phyloP scores from a whole-genome alignment of 2,329 filamentous ascomycete genomes.

The Stagonosporopsis rhizophila region DNA sequence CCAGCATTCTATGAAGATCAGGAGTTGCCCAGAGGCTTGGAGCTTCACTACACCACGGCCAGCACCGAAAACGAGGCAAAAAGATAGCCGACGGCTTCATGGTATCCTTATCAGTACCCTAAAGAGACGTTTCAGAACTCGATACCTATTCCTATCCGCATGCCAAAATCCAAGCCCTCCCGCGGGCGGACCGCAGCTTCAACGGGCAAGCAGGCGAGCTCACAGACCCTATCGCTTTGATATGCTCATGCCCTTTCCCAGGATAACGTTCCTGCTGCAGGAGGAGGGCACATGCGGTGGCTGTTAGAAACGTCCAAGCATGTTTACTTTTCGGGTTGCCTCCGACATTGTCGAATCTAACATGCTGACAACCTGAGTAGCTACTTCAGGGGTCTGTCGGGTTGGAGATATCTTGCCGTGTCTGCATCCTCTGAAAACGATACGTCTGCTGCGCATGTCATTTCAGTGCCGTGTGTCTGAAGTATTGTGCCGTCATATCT shows the following conservation, averaged over 20 bases:
- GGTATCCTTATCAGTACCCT: conserved; percentile 13
- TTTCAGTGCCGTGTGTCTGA: background rate
- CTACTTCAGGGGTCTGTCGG: conserved; percentile 5
- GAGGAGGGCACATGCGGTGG: conserved; percentile 9
- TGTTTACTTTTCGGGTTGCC: conserved; percentile 6
- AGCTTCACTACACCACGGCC: background rate
- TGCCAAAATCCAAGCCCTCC: conserved; percentile 12
- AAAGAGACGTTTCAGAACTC: conserved; percentile 1
- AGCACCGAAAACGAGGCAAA: background rate
- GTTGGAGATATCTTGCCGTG: conserved; percentile 14
- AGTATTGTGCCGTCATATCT: conserved; percentile 1
- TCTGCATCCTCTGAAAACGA: conserved; percentile 1
- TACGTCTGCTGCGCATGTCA: background rate
- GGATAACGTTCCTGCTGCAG: conserved; percentile 10
- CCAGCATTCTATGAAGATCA: conserved; percentile 9
- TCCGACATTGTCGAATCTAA: conserved; percentile 16
- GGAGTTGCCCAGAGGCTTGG: conserved; percentile 13
- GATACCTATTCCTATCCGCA: background rate
- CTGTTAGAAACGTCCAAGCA: conserved; percentile 8
- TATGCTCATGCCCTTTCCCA: background rate
- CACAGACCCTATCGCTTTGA: background rate
- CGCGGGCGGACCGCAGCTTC: conserved; percentile 8
- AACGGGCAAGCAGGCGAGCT: conserved; percentile 3
- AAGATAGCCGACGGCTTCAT: conserved; percentile 11
- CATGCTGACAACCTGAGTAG: conserved; percentile 5